Conservation (phyloP, 148 eudicot species). For the Gaultheria prostrata region DNA sequence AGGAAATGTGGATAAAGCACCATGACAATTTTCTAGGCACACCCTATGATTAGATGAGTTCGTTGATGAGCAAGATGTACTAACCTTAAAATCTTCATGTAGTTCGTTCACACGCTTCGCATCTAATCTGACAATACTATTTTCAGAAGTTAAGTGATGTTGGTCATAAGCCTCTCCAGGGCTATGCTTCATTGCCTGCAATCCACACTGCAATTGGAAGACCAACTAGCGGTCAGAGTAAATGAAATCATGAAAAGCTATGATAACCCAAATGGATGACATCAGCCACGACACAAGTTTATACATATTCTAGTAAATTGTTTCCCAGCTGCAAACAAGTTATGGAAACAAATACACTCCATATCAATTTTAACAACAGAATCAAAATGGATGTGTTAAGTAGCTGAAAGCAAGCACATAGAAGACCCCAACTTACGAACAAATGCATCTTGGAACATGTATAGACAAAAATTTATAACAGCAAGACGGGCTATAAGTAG, state of each 20-base stretch:
- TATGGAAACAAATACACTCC: not conserved
- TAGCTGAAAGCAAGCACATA: not conserved
- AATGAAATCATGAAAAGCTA: slow-evolving; percentile 10
- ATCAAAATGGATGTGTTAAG: not conserved
- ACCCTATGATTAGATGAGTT: slow-evolving; percentile 32
- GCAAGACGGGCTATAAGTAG: not conserved
- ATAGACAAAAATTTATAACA: not conserved
- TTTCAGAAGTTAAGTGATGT: slow-evolving; percentile 17
- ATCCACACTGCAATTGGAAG: slow-evolving; percentile 22
- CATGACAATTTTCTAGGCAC: slow-evolving; percentile 25
- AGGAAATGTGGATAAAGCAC: slow-evolving; percentile 24
- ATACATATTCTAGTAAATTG: not conserved
- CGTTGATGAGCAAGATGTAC: slow-evolving; percentile 32
- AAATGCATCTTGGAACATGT: not conserved
- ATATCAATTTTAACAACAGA: not conserved
- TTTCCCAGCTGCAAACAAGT: not conserved
- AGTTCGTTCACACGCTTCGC: slow-evolving; percentile 18
- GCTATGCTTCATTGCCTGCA: slow-evolving; percentile 18
- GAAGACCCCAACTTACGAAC: not conserved
- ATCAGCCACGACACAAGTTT: not conserved
- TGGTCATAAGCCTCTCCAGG: slow-evolving; percentile 22
- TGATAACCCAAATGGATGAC: not conserved
- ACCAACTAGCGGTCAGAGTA: not conserved
- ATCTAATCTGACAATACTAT: slow-evolving; percentile 23
- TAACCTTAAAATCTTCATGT: slow-evolving; percentile 20